These are phyloP conservation scores for Isoetes engelmannii DNA, from an alignment of 83 land plant genomes.

Conservation along the genomic window DNA sequence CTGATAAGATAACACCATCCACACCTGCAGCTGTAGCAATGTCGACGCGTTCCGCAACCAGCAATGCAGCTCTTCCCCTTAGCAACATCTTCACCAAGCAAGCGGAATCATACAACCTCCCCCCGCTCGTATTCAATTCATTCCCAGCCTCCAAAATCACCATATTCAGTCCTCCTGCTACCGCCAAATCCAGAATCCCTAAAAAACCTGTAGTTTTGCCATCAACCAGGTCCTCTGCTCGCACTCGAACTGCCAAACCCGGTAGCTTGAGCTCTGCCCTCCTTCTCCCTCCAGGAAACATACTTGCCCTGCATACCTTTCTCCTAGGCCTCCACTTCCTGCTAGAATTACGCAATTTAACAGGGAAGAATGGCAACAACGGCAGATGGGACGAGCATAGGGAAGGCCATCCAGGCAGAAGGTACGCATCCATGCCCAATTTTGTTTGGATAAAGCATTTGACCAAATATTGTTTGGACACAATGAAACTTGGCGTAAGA, in stretches of 20 bases:
- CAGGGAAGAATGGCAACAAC: no score
- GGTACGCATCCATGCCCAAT: no score
- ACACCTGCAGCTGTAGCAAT: slow-evolving; percentile 87
- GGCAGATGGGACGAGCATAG: no score
- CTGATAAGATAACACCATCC: slow-evolving; percentile 82
- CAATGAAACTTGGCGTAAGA: no score
- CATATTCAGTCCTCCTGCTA: slow-evolving; percentile 50
- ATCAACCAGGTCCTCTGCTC: slow-evolving; percentile 41
- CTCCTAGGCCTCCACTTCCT: no score
- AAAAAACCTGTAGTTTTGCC: slow-evolving; percentile 16
- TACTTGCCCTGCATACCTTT: no score
- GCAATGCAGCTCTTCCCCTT: slow-evolving; percentile 63
- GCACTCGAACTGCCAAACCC: slow-evolving; percentile 50
- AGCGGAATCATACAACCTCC: slow-evolving; percentile 68
- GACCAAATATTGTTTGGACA: no score
- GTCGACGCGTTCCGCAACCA: slow-evolving; percentile 83
- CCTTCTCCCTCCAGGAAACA: slow-evolving; percentile 78
- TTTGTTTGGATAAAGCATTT: no score
- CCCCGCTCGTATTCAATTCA: slow-evolving; percentile 18
- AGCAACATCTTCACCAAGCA: slow-evolving; percentile 53
- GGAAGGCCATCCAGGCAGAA: no score
- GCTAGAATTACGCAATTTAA: no score
- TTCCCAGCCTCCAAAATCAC: slow-evolving; percentile 55
- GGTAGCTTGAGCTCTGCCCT: slow-evolving; percentile 79
- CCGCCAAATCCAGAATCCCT: slow-evolving; percentile 44